phyloP scores from a whole-genome alignment of 2,329 filamentous ascomycete genomes.

The Diaporthe batatas region DNA sequence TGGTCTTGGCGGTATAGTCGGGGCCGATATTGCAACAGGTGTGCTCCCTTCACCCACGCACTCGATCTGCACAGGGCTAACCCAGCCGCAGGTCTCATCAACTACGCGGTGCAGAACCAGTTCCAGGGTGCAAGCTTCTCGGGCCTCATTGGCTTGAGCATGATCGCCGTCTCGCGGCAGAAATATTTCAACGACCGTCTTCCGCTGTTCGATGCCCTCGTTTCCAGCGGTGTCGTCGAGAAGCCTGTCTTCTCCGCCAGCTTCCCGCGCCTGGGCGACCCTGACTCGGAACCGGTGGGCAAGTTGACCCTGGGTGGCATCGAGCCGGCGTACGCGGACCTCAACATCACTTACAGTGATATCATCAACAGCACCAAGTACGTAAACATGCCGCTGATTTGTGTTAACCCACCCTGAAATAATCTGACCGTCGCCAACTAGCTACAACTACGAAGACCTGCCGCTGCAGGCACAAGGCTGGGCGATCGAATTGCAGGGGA shows the following conservation, averaged over 20 bases:
- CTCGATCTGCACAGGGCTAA: neutral
- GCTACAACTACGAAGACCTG: slow-evolving; percentile 2
- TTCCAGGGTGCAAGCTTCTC: slow-evolving; percentile 12
- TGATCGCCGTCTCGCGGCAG: slow-evolving; percentile 14
- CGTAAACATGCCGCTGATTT: neutral
- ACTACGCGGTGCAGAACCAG: neutral
- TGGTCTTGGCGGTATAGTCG: neutral
- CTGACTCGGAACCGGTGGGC: neutral
- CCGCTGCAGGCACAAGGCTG: slow-evolving; percentile 22
- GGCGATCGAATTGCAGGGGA: slow-evolving; percentile 16
- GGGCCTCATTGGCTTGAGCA: slow-evolving; percentile 10
- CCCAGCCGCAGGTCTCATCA: neutral
- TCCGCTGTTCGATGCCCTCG: neutral
- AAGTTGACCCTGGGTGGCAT: slow-evolving; percentile 13
- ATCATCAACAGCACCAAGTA: slow-evolving; percentile 26
- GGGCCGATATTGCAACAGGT: slow-evolving; percentile 3
- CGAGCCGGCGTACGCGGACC: slow-evolving; percentile 12
- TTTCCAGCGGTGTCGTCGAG: neutral
- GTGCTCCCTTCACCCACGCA: too few species aligned
- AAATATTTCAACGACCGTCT: slow-evolving; percentile 14
- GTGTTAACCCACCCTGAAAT: fast-evolving
- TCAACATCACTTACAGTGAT: slow-evolving; percentile 26
- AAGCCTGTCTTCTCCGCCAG: neutral
- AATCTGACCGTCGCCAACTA: neutral
- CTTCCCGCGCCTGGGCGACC: slow-evolving; percentile 5